Evolutionary conservation across 805 yeast genomes (phyloP), one percentile per base, ranked within the genome.

Genomic region (Saturnispora kantuleensis): DNA sequence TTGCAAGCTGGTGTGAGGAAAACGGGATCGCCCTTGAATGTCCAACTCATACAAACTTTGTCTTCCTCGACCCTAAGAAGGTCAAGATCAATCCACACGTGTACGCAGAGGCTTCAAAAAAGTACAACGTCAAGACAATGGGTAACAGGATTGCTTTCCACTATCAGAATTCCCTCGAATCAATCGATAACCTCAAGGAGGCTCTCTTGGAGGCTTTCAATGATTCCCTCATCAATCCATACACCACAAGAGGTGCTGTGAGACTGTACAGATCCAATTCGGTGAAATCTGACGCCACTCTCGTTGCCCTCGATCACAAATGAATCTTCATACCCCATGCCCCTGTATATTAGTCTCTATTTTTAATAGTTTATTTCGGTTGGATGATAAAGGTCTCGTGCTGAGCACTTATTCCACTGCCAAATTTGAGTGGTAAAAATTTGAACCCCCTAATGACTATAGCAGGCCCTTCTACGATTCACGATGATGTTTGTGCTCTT

Each of bases 11-110:
- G 56, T 78, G 84, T 56, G 54, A 59, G 38, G 60, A 63, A 32
- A 56, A 76, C 39, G 81, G 79, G 10, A 73, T 84, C 46, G 62
- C 68, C 28, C 64, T 84, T 48, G 81, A 76, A 56, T 68, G 75
- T n/a, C 96, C 96, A 3, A 82, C 79, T 3, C 79, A 88, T 49
- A 83, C 96, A 10, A 87, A 81, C 59, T 86, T 89, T 62, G 88
- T 89, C 36, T 85, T 85, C 56, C 55, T 85, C 42, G 90, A 88
- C 58, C 63, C 77, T 46, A 56, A 52, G 48, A 62, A 61, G 33
- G 74, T 74, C 51, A 67, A 67, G 42, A 73, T 87, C 62, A 76
- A 81, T 56, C 77, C 80, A 26, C 36, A 18, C 1, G 70, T 71
- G 52, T 44, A 56, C 26, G 16, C 38, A 4, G 36, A 40, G 13